These are phyloP conservation scores for Lodderomyces orthopsilosis DNA, from an alignment of 1,139 yeast genomes.

Conservation along the genomic window DNA sequence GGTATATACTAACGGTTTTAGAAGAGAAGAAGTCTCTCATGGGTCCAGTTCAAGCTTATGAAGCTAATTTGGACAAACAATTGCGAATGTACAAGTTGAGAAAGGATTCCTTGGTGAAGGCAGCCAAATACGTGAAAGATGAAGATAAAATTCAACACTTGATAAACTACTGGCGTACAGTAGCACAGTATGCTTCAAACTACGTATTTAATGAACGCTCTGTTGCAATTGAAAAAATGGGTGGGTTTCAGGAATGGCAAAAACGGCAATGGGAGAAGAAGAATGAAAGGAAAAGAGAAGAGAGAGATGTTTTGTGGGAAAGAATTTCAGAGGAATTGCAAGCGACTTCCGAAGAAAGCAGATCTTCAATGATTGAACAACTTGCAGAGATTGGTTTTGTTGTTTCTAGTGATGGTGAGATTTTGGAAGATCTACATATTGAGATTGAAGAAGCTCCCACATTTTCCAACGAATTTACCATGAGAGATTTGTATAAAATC, in stretches of 20 bases:
- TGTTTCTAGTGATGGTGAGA: constrained; percentile 3
- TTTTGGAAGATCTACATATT: constrained; percentile 2
- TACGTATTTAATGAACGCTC: constrained; percentile 16
- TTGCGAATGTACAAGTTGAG: constrained; percentile 11
- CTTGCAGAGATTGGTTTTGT: neutral
- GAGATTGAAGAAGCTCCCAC: constrained; percentile 7
- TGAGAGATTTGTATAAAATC: constrained; percentile 16
- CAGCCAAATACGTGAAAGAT: constrained; percentile 14
- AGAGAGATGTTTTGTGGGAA: neutral
- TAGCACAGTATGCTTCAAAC: constrained; percentile 17
- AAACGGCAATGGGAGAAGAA: constrained; percentile 11
- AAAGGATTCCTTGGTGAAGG: constrained; percentile 16
- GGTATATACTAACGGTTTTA: neutral
- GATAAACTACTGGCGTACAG: constrained; percentile 15
- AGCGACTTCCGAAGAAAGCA: constrained; percentile 13
- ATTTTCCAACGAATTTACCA: constrained; percentile 14
- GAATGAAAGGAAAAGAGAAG: neutral
- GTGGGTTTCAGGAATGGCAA: constrained; percentile 16
- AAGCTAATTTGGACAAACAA: constrained; percentile 13
- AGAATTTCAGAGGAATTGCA: constrained; percentile 10
- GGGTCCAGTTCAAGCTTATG: constrained; percentile 6
- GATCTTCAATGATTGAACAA: constrained; percentile 7
- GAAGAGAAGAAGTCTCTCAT: neutral
- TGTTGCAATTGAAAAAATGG: constrained; percentile 14
- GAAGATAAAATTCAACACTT: constrained; percentile 10